Evolutionary conservation across 371 early-diverging fungal genomes (phyloP), one percentile per base, ranked within the genome.

Genomic region (Entomophthora muscae): DNA sequence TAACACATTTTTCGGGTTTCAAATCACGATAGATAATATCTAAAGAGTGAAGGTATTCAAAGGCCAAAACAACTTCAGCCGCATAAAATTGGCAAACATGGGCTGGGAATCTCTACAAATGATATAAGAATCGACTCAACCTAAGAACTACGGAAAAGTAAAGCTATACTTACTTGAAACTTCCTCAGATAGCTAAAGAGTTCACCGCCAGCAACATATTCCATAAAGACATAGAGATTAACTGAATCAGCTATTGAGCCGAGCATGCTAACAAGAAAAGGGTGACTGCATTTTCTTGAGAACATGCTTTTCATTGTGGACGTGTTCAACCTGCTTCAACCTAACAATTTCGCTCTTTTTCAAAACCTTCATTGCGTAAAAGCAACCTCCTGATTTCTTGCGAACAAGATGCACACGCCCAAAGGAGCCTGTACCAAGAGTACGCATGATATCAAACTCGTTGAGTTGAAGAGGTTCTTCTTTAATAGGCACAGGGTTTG

Each of bases 371-470:
- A 98, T 89, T 0, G 99, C 99, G 71, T 90, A 95, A 77, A 83
- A 91, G 33, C 85, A 79, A 26, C 77, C 79, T 60, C 84, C 89
- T 65, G 75, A 74, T 64, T 83, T 81, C 57, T 81, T 80, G 58
- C 81, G 83, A 22, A 88, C 92, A 26, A 99, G 78, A 73, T 92
- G 94, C 52, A 99, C 99, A 24, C 98, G 88, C 24, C 99, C 99
- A 79, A 99, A 99, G 7, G 98, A 93, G 12, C 99, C 99, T 0
- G 96, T 95, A 13, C 99, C 99, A 24, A 99, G 66, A 13, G 88
- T 89, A 31, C 88, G 80, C 59, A 80, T 74, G 63, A 88, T 72
- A 63, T 78, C 77, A 65, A 86, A 88, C 64, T 87, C 84, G 28
- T 54, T 54, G 42, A 42, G 5, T 17, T 17, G 42, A 10, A 42